phyloP scores from a whole-genome alignment of 192 early-diverging fungal species.

The Podila verticillata region DNA sequence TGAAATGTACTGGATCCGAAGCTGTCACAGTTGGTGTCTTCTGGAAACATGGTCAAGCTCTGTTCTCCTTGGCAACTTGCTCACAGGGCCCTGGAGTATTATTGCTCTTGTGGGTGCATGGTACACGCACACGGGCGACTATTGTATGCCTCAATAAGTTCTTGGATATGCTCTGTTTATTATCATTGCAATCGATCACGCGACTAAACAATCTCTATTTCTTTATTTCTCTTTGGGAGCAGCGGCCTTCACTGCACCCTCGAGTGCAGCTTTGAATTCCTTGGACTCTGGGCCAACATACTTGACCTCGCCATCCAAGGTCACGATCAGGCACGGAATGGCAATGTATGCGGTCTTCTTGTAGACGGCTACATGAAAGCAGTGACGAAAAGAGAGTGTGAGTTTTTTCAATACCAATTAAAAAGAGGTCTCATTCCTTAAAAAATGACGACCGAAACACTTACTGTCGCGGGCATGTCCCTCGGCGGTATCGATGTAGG shows the following conservation, averaged over 20 bases:
- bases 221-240: not conserved
- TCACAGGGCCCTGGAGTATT: no score
- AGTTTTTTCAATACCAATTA: not conserved
- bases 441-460: no score
- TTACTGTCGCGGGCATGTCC: slow-evolving; percentile 21
- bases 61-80: no score
- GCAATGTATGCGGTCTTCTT: slow-evolving; percentile 21
- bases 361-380: slow-evolving; percentile 21
- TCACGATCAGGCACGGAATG: slow-evolving; percentile 30
- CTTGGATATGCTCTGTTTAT: no score
- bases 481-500: slow-evolving; percentile 23
- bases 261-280: slow-evolving; percentile 13
- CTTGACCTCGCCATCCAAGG: slow-evolving; percentile 22
- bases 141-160: no score
- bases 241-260: slow-evolving; percentile 1
- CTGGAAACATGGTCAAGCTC: no score
- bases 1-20: no score
- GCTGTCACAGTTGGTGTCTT: no score
- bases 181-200: no score
- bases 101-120: no score
- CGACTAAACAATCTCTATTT: not conserved
- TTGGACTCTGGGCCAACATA: slow-evolving; percentile 15
- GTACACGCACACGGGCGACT: no score
- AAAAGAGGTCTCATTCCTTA: not conserved
- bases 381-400: not conserved